These are phyloP conservation scores for Castanopsis chinensis DNA, from an alignment of 306 rosid species.

Conservation along the genomic window DNA sequence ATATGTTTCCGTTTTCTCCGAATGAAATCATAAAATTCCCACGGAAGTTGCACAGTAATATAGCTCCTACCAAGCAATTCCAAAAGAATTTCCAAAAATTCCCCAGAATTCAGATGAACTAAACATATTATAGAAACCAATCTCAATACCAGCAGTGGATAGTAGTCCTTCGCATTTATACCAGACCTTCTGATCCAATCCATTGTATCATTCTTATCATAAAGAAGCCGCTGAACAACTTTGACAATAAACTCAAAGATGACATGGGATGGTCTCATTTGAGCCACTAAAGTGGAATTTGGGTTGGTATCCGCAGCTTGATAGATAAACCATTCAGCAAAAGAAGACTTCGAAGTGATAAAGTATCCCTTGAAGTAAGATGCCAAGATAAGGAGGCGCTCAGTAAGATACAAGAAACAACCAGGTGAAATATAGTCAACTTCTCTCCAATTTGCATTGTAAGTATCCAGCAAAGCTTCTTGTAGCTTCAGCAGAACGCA, in stretches of 20 bases:
- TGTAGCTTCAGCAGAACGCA: constrained; percentile 7
- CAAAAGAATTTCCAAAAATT: constrained; percentile 8
- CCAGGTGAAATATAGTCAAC: constrained; percentile 53
- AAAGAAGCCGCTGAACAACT: constrained; percentile 24
- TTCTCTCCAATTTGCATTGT: constrained; percentile 27
- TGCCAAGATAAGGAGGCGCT: constrained; percentile 51
- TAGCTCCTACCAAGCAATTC: constrained; percentile 17
- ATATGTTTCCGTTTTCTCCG: constrained; percentile 8
- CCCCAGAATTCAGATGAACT: constrained; percentile 37
- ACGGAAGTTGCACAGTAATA: constrained; percentile 32
- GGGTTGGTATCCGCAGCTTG: constrained; percentile 22
- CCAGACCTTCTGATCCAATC: constrained; percentile 41
- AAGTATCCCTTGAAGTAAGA: constrained; percentile 28
- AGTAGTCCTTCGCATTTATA: constrained; percentile 2
- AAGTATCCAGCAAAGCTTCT: constrained; percentile 41
- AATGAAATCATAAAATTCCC: constrained; percentile 31
- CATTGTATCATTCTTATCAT: neutral
- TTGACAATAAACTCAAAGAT: constrained; percentile 9
- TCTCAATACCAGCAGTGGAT: constrained; percentile 41
- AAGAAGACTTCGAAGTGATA: constrained; percentile 53
- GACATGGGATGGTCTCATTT: neutral
- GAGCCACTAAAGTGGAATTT: constrained; percentile 6
- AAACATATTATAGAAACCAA: constrained; percentile 41
- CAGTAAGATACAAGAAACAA: constrained; percentile 68
- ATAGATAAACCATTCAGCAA: constrained; percentile 59